phyloP scores from a whole-genome alignment of 495 filamentous ascomycete genomes.

The Saxispiralis lemnorum region DNA sequence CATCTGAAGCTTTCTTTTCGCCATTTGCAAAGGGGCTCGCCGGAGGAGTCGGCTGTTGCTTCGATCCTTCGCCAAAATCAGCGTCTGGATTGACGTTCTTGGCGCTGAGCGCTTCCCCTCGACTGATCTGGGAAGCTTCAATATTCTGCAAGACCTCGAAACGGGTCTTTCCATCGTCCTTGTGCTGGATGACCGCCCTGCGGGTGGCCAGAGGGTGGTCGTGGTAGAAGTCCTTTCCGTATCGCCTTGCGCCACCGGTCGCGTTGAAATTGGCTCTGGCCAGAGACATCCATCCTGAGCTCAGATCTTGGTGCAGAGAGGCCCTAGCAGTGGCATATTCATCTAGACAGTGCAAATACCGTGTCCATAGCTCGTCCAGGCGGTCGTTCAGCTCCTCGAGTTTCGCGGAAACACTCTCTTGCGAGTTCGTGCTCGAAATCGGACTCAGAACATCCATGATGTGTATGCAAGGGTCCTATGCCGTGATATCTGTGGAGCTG shows the following conservation, averaged over 20 bases:
- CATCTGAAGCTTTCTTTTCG: background rate
- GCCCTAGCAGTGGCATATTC: conserved; percentile 45
- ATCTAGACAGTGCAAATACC: conserved; percentile 54
- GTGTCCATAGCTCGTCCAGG: conserved; percentile 49
- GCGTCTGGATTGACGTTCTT: background rate
- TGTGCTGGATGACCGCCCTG: background rate
- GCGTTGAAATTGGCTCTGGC: conserved; percentile 30
- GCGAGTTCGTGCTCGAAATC: too few species aligned
- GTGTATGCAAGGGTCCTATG: too few species aligned
- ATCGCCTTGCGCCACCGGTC: conserved; percentile 14
- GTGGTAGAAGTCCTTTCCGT: conserved; percentile 30
- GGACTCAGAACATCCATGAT: too few species aligned
- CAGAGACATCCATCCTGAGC: conserved; percentile 32
- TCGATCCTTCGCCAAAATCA: background rate
- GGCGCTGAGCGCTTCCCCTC: background rate
- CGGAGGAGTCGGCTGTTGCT: conserved; percentile 8
- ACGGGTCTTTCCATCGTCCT: background rate
- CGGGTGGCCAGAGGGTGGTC: conserved; percentile 26
- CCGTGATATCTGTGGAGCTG: too few species aligned
- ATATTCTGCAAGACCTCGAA: background rate
- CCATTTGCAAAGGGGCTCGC: background rate
- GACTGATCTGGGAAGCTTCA: background rate
- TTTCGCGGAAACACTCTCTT: too few species aligned
- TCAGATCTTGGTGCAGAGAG: conserved; percentile 35
- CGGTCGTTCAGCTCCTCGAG: conserved; percentile 1